Conservation (phyloP, 768 basidiomycete species). For the Psilocybe azurescens region DNA sequence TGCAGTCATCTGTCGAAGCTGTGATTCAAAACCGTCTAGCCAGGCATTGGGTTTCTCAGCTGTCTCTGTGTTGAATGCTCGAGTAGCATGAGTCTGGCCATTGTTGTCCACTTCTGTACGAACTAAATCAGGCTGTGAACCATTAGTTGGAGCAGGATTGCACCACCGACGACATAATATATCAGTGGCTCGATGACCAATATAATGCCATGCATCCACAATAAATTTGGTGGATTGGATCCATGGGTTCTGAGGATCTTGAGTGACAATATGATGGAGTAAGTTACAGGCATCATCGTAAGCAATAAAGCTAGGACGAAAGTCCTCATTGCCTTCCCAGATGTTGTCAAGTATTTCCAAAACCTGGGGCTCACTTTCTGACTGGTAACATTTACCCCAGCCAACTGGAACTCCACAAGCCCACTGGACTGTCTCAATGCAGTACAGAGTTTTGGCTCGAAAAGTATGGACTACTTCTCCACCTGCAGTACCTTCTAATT, state of each 20-base stretch:
- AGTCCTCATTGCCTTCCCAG: slow-evolving; percentile 15
- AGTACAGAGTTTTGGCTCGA: slow-evolving; percentile 16
- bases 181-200: slow-evolving; percentile 24
- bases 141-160: slow-evolving; percentile 27
- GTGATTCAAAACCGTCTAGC: slow-evolving; percentile 6
- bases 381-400: slow-evolving; percentile 16
- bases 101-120: slow-evolving; percentile 13
- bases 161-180: slow-evolving; percentile 24
- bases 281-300: slow-evolving; percentile 27
- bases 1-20: slow-evolving; percentile 11
- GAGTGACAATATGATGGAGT: slow-evolving; percentile 28
- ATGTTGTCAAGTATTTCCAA: slow-evolving; percentile 21
- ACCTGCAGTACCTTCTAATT: background rate
- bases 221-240: slow-evolving; percentile 23
- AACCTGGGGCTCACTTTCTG: slow-evolving; percentile 28
- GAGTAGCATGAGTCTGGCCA: slow-evolving; percentile 18
- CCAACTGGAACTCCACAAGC: slow-evolving; percentile 30
- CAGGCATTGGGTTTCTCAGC: slow-evolving; percentile 25
- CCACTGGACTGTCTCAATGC: slow-evolving; percentile 27
- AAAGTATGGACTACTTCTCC: background rate
- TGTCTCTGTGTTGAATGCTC: slow-evolving; percentile 33
- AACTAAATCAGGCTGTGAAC: slow-evolving; percentile 26
- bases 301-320: slow-evolving; percentile 22
- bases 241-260: slow-evolving; percentile 20
- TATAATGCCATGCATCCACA: slow-evolving; percentile 33